These are phyloP conservation scores for Bolboschoenus planiculmis DNA, from an alignment of 176 grass and related monocot genomes.

Conservation along the genomic window DNA sequence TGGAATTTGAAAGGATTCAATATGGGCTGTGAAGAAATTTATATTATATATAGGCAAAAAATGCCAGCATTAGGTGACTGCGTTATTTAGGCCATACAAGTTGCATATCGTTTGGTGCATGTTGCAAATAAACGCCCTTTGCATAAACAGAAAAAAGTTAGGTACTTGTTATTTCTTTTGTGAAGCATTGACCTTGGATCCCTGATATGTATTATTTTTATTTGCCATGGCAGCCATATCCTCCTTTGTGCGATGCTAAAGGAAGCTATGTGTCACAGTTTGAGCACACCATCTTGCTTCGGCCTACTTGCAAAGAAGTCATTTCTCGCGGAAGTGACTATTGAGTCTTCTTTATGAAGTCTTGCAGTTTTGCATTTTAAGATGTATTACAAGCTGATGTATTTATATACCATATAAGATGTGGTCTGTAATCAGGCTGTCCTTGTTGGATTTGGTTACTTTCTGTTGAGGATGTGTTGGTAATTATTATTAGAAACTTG, in stretches of 20 bases:
- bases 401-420: not conserved
- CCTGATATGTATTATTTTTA: not conserved
- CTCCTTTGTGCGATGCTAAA: conserved; percentile 77
- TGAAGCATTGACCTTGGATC: not conserved
- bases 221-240: conserved; percentile 51
- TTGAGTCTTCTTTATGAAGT: conserved; percentile 30
- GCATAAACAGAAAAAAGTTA: not conserved
- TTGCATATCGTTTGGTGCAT: not conserved
- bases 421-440: not conserved
- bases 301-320: conserved; percentile 94
- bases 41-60: not conserved
- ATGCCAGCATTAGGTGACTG: not conserved
- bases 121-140: not conserved
- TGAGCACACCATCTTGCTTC: conserved; percentile 92
- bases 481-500: not conserved
- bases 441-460: not conserved
- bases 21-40: not conserved
- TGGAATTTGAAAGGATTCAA: not conserved
- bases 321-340: conserved; percentile 86
- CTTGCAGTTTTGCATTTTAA: conserved; percentile 11
- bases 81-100: not conserved
- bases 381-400: not conserved
- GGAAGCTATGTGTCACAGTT: conserved; percentile 97
- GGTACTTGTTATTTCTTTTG: not conserved
- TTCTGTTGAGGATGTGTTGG: not conserved